A percentile compares a stretch with the other conserved stretches of the same genome.
phyloP scores from a whole-genome alignment of 345 rosid genomes.

The Citropsis articulata region DNA sequence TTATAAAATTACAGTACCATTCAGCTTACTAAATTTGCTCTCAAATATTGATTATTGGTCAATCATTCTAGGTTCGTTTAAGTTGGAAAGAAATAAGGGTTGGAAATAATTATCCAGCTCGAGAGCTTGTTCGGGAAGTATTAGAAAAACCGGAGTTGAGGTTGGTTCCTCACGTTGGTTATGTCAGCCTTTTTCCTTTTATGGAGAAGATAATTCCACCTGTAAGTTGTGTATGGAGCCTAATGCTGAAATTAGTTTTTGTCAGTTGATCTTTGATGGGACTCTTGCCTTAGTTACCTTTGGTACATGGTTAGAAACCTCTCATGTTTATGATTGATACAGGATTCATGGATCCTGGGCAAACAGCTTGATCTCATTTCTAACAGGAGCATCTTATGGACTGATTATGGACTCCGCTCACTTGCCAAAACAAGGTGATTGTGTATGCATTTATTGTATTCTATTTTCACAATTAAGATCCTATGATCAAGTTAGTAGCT shows the following conservation, averaged over 20 bases:
- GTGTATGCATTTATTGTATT: not conserved
- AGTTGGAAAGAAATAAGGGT: slow-evolving; percentile 58
- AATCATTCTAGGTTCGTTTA: slow-evolving; percentile 62
- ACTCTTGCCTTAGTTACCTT: not conserved
- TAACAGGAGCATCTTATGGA: slow-evolving; percentile 66
- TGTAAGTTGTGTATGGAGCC: slow-evolving; percentile 45
- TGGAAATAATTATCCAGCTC: slow-evolving; percentile 40
- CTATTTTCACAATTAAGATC: not conserved
- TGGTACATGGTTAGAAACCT: not conserved
- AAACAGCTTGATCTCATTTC: slow-evolving; percentile 89
- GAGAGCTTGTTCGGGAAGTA: slow-evolving; percentile 81
- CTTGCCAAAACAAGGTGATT: slow-evolving; percentile 82
- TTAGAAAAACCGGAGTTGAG: slow-evolving; percentile 58
- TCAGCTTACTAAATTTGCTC: slow-evolving; percentile 1
- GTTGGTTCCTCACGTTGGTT: slow-evolving; percentile 89
- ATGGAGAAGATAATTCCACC: slow-evolving; percentile 78
- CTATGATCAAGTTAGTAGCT: not conserved
- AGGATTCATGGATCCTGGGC: slow-evolving; percentile 82
- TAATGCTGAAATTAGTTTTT: not conserved
- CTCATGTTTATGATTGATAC: not conserved
- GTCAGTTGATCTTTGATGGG: not conserved
- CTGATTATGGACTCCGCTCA: slow-evolving; percentile 86
- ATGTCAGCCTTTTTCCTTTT: slow-evolving; percentile 93
- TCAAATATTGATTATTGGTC: slow-evolving; percentile 13
- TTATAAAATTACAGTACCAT: not conserved